These are phyloP conservation scores for Termitomyces sp. DNA, from an alignment of 768 basidiomycete species.

Conservation along the genomic window DNA sequence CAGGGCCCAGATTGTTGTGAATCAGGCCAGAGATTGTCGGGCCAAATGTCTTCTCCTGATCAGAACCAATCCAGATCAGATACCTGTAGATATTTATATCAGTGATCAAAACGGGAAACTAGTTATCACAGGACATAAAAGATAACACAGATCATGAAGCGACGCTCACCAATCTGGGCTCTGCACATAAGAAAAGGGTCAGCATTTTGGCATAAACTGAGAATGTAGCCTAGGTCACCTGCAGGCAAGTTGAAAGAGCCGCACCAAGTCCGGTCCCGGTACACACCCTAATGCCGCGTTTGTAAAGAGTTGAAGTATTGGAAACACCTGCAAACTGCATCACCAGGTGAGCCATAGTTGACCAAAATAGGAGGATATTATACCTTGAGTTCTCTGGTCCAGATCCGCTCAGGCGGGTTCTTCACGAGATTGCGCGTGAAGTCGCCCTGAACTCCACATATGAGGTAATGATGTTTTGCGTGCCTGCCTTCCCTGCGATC, in stretches of 20 bases:
- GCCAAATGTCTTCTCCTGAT: conserved; percentile 83
- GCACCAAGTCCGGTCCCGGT: conserved; percentile 84
- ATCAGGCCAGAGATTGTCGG: conserved; percentile 74
- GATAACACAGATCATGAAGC: conserved; percentile 12
- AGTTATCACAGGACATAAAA: too few relatives aligned
- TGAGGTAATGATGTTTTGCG: conserved; percentile 73
- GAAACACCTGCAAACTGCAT: conserved; percentile 74
- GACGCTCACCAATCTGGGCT: conserved; percentile 41
- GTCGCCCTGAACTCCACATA: conserved; percentile 83
- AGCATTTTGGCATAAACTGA: conserved; percentile 2
- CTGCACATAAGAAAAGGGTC: conserved; percentile 19
- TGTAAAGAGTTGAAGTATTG: conserved; percentile 72
- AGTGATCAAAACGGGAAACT: conserved; percentile 4
- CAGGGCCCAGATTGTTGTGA: conserved; percentile 58
- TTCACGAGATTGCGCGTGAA: conserved; percentile 73
- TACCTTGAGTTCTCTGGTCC: conserved; percentile 81
- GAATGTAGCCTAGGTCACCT: conserved; percentile 40
- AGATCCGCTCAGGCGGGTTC: conserved; percentile 63
- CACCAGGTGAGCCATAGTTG: not conserved
- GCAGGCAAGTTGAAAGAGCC: conserved; percentile 73
- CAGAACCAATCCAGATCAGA: conserved; percentile 80
- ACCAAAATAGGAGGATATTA: conserved; percentile 11
- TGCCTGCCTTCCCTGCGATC: conserved; percentile 58
- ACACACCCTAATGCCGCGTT: conserved; percentile 77
- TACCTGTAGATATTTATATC: conserved; percentile 39